Base-by-base conservation (phyloP, 306 rosid species). In the Quercus suber region DNA sequence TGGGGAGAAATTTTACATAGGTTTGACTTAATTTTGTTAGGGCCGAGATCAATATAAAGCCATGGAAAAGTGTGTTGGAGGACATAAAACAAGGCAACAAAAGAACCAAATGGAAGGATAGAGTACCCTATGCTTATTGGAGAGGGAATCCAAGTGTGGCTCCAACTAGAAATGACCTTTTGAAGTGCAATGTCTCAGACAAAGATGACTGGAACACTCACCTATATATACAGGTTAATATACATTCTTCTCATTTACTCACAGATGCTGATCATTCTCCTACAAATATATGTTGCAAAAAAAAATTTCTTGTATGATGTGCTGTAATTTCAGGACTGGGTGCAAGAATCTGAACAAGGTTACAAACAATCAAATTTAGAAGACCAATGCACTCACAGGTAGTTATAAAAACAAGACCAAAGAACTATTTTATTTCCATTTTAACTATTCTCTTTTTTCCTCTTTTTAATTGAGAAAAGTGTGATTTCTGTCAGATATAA, bases 51-150 rank as follows among this genome's bases (percentile, higher is more conserved):
- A 94, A 94, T 78, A 85, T 94, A 82, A 92, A 71, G 81, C 95
- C 97, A 63, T 94, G 98, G 98, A 69, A 37, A 60, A 52, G 67
- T 21, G 61, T 83, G 9, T 43, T 91, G 27, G 64, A 74, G 71
- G 92, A 82, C 12, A 87, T 94, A 20, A 88, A 87, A 78, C 86
- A 91, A 79, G 97, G 99, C 19, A 94, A 91, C 82, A 85, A 75
- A 69, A 89, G 76, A 72, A 91, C 61, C 35, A 84, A 81, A 37
- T 94, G 97, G 95, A 55, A 85, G 69, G 97, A 94, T 5, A 94
- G 97, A 73, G 82, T 79, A n/a, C 95, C 97, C 2, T 92, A 87
- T 28, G 97, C 97, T 31, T 89, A 89, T 76, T 92, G 99, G 97
- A 94, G 61, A 79, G 97, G 99, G 17, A 94, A 94, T 80, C 97